phyloP scores from a whole-genome alignment of 2,329 filamentous ascomycete species.

The Xylariaceae sp. region DNA sequence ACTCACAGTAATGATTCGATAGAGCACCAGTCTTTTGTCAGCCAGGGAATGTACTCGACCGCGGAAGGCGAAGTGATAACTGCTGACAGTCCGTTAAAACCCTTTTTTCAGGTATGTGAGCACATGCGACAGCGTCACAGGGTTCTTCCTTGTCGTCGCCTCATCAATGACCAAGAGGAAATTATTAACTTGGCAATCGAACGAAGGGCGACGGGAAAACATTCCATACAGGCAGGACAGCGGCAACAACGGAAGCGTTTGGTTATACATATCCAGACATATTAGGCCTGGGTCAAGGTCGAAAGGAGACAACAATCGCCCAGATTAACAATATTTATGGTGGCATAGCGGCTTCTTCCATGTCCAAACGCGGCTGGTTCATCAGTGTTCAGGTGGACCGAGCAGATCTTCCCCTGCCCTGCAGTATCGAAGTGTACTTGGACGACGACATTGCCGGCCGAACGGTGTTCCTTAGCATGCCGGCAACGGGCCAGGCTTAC shows the following conservation, averaged over 20 bases:
- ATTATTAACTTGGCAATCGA: background rate
- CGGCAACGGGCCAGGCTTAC: slow-evolving; percentile 30
- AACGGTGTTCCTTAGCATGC: slow-evolving; percentile 36
- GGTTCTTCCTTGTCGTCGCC: background rate
- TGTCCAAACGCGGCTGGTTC: slow-evolving; percentile 31
- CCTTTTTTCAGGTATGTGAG: slow-evolving; percentile 40
- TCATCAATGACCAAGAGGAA: background rate
- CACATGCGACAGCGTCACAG: background rate
- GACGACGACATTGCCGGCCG: slow-evolving; percentile 29
- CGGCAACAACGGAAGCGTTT: slow-evolving; percentile 30
- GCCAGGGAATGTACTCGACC: slow-evolving; percentile 38
- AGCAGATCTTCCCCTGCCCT: slow-evolving; percentile 35
- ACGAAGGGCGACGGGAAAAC: slow-evolving; percentile 24
- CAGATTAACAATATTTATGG: slow-evolving; percentile 53
- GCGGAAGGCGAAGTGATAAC: slow-evolving; percentile 37
- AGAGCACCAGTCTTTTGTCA: slow-evolving; percentile 26
- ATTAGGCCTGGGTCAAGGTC: slow-evolving; percentile 52
- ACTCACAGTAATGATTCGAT: slow-evolving; percentile 33
- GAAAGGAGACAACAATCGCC: slow-evolving; percentile 56
- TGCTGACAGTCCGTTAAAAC: slow-evolving; percentile 43
- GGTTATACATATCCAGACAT: slow-evolving; percentile 43
- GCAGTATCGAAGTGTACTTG: slow-evolving; percentile 34
- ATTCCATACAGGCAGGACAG: slow-evolving; percentile 41
- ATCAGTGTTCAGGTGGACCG: slow-evolving; percentile 36
- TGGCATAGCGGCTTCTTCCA: background rate